These are phyloP conservation scores for Ophiobolus disseminans DNA, from an alignment of 2,329 filamentous ascomycete genomes.

Conservation along the genomic window DNA sequence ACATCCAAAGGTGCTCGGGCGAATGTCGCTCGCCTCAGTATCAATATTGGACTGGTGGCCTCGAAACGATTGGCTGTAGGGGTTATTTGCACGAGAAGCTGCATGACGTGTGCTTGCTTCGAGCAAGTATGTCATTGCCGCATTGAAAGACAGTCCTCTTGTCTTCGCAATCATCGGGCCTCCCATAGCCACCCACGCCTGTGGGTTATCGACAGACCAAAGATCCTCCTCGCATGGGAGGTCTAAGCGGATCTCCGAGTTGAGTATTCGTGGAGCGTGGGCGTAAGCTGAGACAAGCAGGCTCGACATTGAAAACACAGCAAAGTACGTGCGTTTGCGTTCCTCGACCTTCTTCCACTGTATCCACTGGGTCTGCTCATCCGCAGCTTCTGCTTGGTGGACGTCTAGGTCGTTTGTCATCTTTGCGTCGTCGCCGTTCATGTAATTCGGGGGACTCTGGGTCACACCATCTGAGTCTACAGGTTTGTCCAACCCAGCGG, in stretches of 20 bases:
- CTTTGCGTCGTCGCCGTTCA: conserved; percentile 63
- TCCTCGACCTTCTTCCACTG: conserved; percentile 89
- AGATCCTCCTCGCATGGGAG: conserved; percentile 93
- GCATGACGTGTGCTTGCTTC: conserved; percentile 73
- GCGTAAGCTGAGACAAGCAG: conserved; percentile 92
- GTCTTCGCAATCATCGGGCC: conserved; percentile 73
- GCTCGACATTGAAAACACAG: conserved; percentile 90
- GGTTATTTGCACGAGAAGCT: conserved; percentile 46
- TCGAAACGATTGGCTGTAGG: conserved; percentile 57
- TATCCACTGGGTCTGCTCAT: conserved; percentile 79
- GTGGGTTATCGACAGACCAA: conserved; percentile 82
- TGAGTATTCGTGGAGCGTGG: conserved; percentile 86
- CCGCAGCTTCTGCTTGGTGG: conserved; percentile 50
- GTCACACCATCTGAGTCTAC: conserved; percentile 27
- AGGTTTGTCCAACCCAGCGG: conserved; percentile 76
- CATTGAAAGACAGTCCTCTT: conserved; percentile 79
- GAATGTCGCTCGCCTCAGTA: conserved; percentile 67
- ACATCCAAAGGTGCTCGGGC: conserved; percentile 90
- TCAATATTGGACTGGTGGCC: conserved; percentile 58
- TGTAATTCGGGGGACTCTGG: conserved; percentile 29
- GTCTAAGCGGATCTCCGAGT: conserved; percentile 89
- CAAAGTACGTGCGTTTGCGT: conserved; percentile 89
- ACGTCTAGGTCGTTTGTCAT: conserved; percentile 58
- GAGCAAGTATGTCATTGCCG: conserved; percentile 80
- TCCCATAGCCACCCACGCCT: conserved; percentile 80